Conservation (phyloP, 108 stramenopile genomes). For the Nitzschia sp. region DNA sequence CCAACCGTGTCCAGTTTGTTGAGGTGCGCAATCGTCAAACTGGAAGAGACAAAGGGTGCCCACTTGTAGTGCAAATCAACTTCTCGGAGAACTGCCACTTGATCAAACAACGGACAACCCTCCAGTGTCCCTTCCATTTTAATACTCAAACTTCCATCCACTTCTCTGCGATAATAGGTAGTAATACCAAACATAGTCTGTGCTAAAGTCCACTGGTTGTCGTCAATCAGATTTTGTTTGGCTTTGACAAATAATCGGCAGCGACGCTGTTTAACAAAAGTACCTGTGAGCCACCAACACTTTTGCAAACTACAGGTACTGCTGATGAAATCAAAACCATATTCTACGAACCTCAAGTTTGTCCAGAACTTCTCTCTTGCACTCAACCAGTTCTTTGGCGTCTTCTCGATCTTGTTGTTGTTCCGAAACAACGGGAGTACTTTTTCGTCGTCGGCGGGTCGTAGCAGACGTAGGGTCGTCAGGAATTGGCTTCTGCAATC, state of each 20-base stretch:
- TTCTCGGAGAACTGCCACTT: constrained; percentile 87
- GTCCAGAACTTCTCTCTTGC: constrained; percentile 10
- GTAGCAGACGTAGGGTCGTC: not conserved
- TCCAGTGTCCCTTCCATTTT: constrained; percentile 76
- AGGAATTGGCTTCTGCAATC: constrained; percentile 11
- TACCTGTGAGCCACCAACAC: not conserved
- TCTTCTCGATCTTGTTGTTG: constrained; percentile 4
- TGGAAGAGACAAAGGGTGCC: constrained; percentile 82
- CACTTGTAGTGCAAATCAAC: constrained; percentile 85
- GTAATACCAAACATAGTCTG: constrained; percentile 79
- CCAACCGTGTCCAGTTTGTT: constrained; percentile 86
- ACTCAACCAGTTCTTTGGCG: constrained; percentile 12
- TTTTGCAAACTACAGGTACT: not conserved
- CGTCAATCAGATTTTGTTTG: constrained; percentile 36
- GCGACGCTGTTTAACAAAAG: constrained; percentile 26
- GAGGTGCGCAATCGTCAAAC: constrained; percentile 66
- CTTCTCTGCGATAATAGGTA: constrained; percentile 75
- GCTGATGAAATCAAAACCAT: not conserved
- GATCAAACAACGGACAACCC: constrained; percentile 85
- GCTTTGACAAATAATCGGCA: constrained; percentile 40
- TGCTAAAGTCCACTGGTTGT: constrained; percentile 60
- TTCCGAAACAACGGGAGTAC: not conserved
- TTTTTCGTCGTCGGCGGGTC: constrained; percentile 1
- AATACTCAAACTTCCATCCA: constrained; percentile 65
- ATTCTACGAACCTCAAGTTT: constrained; percentile 32